Conservation (phyloP, 164 flowering plant species). For the Euptelea pleiosperma region DNA sequence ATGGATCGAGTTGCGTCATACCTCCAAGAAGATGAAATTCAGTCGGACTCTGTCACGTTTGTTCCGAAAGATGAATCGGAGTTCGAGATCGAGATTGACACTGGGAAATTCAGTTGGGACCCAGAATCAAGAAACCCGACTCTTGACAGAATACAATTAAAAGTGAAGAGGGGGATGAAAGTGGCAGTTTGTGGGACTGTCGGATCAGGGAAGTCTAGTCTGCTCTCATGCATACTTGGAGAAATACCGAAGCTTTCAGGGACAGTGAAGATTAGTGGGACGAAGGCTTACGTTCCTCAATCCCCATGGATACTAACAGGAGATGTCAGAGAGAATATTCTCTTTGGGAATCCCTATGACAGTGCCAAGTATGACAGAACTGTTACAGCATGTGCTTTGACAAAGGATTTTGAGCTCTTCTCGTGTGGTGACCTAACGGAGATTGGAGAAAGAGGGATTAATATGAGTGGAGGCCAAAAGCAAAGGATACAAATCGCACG, state of each 20-base stretch:
- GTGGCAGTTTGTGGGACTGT: slow-evolving; percentile 94
- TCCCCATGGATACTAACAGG: slow-evolving; percentile 95
- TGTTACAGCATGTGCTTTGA: slow-evolving; percentile 77
- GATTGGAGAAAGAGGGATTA: slow-evolving; percentile 97
- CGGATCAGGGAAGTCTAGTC: slow-evolving; percentile 92
- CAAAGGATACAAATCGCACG: slow-evolving; percentile 97
- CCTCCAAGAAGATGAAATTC: slow-evolving; percentile 77
- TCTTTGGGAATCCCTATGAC: slow-evolving; percentile 67
- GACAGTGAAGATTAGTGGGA: slow-evolving; percentile 65
- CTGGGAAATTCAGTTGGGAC: slow-evolving; percentile 80
- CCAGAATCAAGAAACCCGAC: slow-evolving; percentile 46
- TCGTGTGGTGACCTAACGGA: slow-evolving; percentile 78
- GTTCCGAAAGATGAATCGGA: slow-evolving; percentile 48
- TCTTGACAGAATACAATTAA: slow-evolving; percentile 53
- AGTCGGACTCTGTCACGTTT: slow-evolving; percentile 47
- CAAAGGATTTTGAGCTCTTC: slow-evolving; percentile 86
- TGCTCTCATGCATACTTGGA: slow-evolving; percentile 80
- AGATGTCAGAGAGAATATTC: slow-evolving; percentile 73
- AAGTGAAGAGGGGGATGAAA: slow-evolving; percentile 78
- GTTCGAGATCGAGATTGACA: slow-evolving; percentile 47
- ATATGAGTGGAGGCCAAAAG: slow-evolving; percentile 98
- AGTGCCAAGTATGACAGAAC: slow-evolving; percentile 54
- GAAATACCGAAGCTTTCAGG: slow-evolving; percentile 78
- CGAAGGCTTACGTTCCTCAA: slow-evolving; percentile 94
- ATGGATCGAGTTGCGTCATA: slow-evolving; percentile 69